Evolutionary conservation across 106 monocot genomes (phyloP).

Genomic region (Dactylorhiza incarnata): DNA sequence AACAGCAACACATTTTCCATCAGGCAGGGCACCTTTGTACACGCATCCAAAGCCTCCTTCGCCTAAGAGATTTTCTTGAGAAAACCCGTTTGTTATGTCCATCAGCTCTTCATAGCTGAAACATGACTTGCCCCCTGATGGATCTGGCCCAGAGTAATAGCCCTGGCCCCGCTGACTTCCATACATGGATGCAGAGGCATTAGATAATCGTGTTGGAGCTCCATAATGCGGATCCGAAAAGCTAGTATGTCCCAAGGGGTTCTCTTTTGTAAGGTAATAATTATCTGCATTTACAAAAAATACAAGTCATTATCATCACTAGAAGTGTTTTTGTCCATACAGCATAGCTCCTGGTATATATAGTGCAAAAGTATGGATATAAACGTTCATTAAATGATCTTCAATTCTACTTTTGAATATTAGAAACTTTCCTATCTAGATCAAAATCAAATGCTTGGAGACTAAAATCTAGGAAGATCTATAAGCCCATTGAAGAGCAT

Average conservation of each 20-base stretch:
- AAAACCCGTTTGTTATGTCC: slow-evolving; percentile 59
- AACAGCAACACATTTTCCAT: slow-evolving; percentile 68
- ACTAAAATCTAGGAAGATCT: not conserved
- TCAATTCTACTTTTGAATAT: not conserved
- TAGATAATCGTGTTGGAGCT: slow-evolving; percentile 7
- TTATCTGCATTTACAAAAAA: slow-evolving; percentile 29
- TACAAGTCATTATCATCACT: not conserved
- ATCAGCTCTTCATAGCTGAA: slow-evolving; percentile 68
- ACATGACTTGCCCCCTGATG: slow-evolving; percentile 30
- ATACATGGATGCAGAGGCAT: slow-evolving; percentile 14
- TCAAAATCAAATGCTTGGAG: not conserved
- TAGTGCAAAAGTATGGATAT: not conserved
- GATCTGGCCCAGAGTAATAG: slow-evolving; percentile 18
- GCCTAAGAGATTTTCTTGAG: slow-evolving; percentile 53
- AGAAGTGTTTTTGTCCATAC: not conserved
- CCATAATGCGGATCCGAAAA: slow-evolving; percentile 21
- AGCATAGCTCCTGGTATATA: not conserved
- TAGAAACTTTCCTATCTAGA: not conserved
- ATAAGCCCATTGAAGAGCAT: not conserved
- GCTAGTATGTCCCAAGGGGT: slow-evolving; percentile 10
- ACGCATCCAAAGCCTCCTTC: slow-evolving; percentile 93
- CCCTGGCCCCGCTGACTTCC: slow-evolving; percentile 23
- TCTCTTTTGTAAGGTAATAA: slow-evolving; percentile 24
- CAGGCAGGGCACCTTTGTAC: slow-evolving; percentile 57
- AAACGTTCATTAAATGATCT: not conserved